Percentiles rank a stretch among this genome's conserved stretches.
phyloP scores from a whole-genome alignment of 148 eudicot species.

The Heliosperma pusillum region DNA sequence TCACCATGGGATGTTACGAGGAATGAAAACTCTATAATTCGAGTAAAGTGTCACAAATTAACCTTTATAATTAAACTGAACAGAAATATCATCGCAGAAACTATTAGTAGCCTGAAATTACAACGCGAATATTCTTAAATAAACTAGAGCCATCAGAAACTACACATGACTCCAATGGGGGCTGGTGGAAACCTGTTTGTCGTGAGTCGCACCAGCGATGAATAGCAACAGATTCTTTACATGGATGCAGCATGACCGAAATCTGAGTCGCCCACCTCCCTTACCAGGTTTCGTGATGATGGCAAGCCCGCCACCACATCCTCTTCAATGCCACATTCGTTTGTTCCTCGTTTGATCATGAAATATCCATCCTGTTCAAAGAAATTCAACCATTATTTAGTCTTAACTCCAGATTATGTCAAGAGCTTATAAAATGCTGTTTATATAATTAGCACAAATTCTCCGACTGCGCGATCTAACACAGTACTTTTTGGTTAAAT shows the following conservation, averaged over 20 bases:
- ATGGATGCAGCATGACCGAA: constrained; percentile 35
- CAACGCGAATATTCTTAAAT: background rate
- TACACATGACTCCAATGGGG: constrained; percentile 14
- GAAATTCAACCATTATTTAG: background rate
- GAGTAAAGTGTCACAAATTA: background rate
- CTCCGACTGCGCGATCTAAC: too few species aligned
- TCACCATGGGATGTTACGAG: too few species aligned
- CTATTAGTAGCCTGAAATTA: background rate
- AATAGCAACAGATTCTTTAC: constrained; percentile 11
- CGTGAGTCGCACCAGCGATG: background rate
- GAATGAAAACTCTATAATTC: too few species aligned
- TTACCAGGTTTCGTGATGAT: constrained; percentile 54
- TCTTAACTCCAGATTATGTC: background rate
- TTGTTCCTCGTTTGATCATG: constrained; percentile 83
- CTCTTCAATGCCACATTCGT: constrained; percentile 83
- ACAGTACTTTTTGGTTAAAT: too few species aligned
- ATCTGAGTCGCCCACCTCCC: constrained; percentile 31
- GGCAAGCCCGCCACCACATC: constrained; percentile 78
- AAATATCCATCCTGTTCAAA: constrained; percentile 83
- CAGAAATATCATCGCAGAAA: background rate
- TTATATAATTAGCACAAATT: too few species aligned
- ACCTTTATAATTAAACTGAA: background rate
- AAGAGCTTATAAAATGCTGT: too few species aligned
- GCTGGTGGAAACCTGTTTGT: constrained; percentile 7
- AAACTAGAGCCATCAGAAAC: background rate